A percentile compares a stretch with the other conserved stretches of the same genome.
Evolutionary conservation across 805 yeast species (phyloP).

Genomic region (Scheffersomyces coipomensis): DNA sequence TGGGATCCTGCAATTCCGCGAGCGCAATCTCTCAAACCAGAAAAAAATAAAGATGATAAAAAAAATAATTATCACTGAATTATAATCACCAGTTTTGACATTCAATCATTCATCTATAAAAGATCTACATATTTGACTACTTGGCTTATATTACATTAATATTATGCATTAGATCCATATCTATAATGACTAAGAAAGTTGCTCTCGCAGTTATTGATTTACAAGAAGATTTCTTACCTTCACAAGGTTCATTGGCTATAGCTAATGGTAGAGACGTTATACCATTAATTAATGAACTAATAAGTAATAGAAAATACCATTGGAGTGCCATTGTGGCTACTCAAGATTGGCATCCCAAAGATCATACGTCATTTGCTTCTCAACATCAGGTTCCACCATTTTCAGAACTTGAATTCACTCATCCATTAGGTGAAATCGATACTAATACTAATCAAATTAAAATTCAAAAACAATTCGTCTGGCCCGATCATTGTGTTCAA

Average conservation of each 20-base stretch:
- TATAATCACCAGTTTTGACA: too few relatives aligned
- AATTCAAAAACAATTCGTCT: slow-evolving; percentile 48
- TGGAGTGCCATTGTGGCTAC: slow-evolving; percentile 74
- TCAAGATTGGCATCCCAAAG: slow-evolving; percentile 84
- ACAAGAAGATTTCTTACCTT: slow-evolving; percentile 84
- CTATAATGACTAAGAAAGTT: slow-evolving; percentile 3
- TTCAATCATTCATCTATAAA: too few relatives aligned
- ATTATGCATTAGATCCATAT: too few relatives aligned
- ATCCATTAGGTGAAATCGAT: slow-evolving; percentile 44
- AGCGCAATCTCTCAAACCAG: too few relatives aligned
- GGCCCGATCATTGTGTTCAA: slow-evolving; percentile 94
- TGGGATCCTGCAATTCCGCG: too few relatives aligned
- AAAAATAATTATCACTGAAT: too few relatives aligned
- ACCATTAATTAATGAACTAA: slow-evolving; percentile 47
- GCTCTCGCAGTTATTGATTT: slow-evolving; percentile 79
- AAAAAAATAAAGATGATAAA: too few relatives aligned
- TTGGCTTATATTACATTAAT: too few relatives aligned
- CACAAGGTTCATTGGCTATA: slow-evolving; percentile 76
- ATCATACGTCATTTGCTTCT: slow-evolving; percentile 82
- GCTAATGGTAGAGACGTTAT: slow-evolving; percentile 59
- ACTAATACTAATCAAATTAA: slow-evolving; percentile 19
- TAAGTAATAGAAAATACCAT: slow-evolving; percentile 34
- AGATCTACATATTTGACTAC: too few relatives aligned
- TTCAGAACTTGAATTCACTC: slow-evolving; percentile 43
- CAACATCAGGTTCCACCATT: slow-evolving; percentile 56